phyloP scores from a whole-genome alignment of 2,329 filamentous ascomycete species.

The Beauveria sp. region DNA sequence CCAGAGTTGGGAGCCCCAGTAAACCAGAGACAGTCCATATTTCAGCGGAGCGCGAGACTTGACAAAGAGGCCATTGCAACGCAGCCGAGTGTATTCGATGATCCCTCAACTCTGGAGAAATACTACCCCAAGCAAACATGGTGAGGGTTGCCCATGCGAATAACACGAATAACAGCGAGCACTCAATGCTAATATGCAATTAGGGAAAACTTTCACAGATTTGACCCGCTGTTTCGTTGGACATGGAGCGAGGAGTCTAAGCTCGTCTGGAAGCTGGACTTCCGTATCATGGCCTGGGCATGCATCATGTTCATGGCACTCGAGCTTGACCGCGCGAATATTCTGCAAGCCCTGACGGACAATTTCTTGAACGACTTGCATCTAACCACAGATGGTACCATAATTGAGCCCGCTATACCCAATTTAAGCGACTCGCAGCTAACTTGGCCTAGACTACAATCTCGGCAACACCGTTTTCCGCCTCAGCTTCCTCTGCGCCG shows the following conservation, averaged over 20 bases:
- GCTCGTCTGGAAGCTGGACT: conserved; percentile 32
- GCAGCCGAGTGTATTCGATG: conserved; percentile 31
- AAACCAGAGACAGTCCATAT: conserved; percentile 25
- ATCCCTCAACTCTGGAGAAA: conserved; percentile 25
- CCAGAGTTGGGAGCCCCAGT: conserved; percentile 23
- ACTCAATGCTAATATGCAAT: neutral
- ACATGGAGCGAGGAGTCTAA: conserved; percentile 31
- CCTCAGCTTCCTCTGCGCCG: conserved; percentile 24
- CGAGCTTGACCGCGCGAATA: conserved; percentile 41
- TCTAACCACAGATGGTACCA: conserved; percentile 32
- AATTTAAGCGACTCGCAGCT: neutral
- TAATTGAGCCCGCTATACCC: too few species aligned
- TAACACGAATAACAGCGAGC: too few species aligned
- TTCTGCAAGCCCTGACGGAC: conserved; percentile 39
- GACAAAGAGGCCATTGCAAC: conserved; percentile 30
- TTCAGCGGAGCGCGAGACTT: conserved; percentile 20
- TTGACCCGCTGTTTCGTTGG: conserved; percentile 37
- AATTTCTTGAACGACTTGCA: conserved; percentile 36
- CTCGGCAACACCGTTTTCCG: conserved; percentile 26
- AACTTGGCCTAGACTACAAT: conserved; percentile 22
- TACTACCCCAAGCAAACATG: conserved; percentile 25
- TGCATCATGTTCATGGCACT: conserved; percentile 35
- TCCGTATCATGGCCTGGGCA: conserved; percentile 37
- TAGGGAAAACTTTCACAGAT: conserved; percentile 37
- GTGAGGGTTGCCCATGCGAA: conserved; percentile 2